Base-by-base conservation (phyloP, 1,139 yeast genomes). In the Blastobotrys raffinosifermentans region DNA sequence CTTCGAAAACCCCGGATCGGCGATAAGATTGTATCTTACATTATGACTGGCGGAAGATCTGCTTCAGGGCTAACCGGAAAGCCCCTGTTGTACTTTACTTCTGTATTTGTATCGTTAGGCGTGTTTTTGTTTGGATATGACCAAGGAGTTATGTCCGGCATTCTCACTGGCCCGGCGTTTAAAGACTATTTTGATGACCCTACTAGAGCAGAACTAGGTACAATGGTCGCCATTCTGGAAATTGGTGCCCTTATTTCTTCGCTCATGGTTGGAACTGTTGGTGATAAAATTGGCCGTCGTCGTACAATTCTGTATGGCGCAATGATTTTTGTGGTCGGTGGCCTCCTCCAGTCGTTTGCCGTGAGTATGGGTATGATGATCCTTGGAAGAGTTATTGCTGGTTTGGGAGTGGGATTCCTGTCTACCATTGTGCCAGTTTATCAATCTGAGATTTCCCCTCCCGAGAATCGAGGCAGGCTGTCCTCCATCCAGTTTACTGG, bases 341-440 rank as follows among this genome's bases (percentile, higher is more conserved):
- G 95, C 3, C 55, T 71, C 0, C 58, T 86, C 35, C 96, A 87
- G 61, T 72, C 93, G 0, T 58, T 69, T 26, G 64, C 86, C 1
- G 56, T 60, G 11, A 67, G 63, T 35, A 70, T 80, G 58, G 27
- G 53, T 15, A 59, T 70, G 34, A 67, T 87, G 59, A 76, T 84
- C 19, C 43, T 75, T 23, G 96, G 96, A 1, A 70, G 97, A 49
- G 70, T 86, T 32, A 70, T 87, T 29, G 75, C 89, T 31, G 96
- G 96, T 55, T 51, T 87, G 25, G 96, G 95, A 11, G 89, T 89
- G 32, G 97, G 96, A 9, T 72, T 85, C 54, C 69, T 89, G 39
- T 81, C 94, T n/a, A 85, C 95, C 4, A 85, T 87, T 37, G 93
- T 91, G n/a, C 96, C 97, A 0, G 85, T 91, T 34, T 89, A 86